Conservation (phyloP, 352 stramenopile species). For the Globisporangium ultimum region DNA sequence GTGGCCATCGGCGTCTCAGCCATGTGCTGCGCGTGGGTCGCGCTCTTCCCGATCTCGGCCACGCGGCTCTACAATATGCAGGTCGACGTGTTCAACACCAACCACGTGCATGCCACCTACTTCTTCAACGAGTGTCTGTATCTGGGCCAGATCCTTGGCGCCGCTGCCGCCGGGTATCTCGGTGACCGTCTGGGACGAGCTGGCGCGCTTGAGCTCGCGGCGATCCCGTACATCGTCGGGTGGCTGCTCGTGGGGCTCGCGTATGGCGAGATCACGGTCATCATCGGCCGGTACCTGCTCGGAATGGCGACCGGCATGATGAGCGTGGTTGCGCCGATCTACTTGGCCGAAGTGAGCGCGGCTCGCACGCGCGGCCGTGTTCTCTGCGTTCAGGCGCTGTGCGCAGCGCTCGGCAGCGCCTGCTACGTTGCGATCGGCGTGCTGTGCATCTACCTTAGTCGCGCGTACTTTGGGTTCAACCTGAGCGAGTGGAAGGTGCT, state of each 20-base stretch:
- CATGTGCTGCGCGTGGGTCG: conserved; percentile 49
- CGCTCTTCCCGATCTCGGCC: conserved; percentile 69
- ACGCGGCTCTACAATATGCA: conserved; percentile 81
- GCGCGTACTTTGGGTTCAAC: conserved; percentile 68
- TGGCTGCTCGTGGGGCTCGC: conserved; percentile 67
- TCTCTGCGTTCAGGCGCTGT: conserved; percentile 35
- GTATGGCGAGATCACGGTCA: conserved; percentile 61
- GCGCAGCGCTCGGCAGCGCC: conserved; percentile 34
- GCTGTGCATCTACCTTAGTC: conserved; percentile 63
- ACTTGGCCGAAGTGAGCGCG: conserved; percentile 69
- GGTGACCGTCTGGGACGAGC: conserved; percentile 63
- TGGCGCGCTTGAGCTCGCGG: conserved; percentile 66
- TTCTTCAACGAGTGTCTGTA: conserved; percentile 67
- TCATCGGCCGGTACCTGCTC: conserved; percentile 64
- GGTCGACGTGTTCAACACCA: conserved; percentile 76
- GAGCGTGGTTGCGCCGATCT: conserved; percentile 59
- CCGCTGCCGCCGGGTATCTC: conserved; percentile 48
- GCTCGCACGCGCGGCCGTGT: conserved; percentile 56
- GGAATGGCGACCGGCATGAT: conserved; percentile 55
- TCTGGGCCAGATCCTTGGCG: conserved; percentile 60
- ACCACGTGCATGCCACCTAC: conserved; percentile 64
- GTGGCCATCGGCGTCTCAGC: conserved; percentile 39
- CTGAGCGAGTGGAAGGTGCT: conserved; percentile 80
- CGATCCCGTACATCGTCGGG: conserved; percentile 68
- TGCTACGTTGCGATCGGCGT: conserved; percentile 54